Conservation (phyloP, 352 stramenopile species). For the Phytophthora colocasiae region DNA sequence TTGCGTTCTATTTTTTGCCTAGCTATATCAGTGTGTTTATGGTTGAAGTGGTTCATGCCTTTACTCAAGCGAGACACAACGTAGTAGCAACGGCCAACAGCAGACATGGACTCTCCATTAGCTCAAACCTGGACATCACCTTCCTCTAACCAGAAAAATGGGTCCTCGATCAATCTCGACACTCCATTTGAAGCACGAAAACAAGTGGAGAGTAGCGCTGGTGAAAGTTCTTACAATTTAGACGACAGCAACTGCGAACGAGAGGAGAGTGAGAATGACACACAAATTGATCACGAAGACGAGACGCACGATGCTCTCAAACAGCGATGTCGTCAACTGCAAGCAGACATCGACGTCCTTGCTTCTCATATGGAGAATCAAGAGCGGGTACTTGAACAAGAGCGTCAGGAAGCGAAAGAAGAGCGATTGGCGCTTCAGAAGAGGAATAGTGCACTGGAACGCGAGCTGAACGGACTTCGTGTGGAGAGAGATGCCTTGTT, state of each 20-base stretch:
- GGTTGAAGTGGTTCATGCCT: conserved; percentile 14
- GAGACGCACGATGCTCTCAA: conserved; percentile 17
- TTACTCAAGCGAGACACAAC: conserved; percentile 7
- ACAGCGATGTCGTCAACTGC: conserved; percentile 48
- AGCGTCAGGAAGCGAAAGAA: conserved; percentile 36
- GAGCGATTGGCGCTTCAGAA: conserved; percentile 21
- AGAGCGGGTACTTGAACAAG: conserved; percentile 30
- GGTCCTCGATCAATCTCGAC: not conserved
- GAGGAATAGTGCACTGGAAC: conserved; percentile 34
- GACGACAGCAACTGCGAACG: conserved; percentile 21
- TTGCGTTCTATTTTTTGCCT: conserved; percentile 34
- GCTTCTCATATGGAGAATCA: conserved; percentile 61
- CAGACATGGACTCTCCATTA: conserved; percentile 13
- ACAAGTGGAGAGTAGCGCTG: conserved; percentile 1
- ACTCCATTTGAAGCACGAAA: conserved; percentile 8
- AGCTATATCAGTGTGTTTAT: conserved; percentile 25
- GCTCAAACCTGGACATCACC: not conserved
- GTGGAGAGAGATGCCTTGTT: conserved; percentile 61
- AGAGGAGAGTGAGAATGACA: conserved; percentile 22
- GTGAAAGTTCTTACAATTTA: conserved; percentile 9
- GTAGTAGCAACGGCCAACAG: not conserved
- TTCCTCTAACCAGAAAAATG: conserved; percentile 30
- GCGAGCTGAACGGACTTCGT: conserved; percentile 43
- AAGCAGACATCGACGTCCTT: conserved; percentile 65
- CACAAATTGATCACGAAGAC: conserved; percentile 14